A percentile compares a stretch with the other conserved stretches of the same genome.
phyloP scores from a whole-genome alignment of 2,329 filamentous ascomycete genomes.

The Fusarium miscanthi region DNA sequence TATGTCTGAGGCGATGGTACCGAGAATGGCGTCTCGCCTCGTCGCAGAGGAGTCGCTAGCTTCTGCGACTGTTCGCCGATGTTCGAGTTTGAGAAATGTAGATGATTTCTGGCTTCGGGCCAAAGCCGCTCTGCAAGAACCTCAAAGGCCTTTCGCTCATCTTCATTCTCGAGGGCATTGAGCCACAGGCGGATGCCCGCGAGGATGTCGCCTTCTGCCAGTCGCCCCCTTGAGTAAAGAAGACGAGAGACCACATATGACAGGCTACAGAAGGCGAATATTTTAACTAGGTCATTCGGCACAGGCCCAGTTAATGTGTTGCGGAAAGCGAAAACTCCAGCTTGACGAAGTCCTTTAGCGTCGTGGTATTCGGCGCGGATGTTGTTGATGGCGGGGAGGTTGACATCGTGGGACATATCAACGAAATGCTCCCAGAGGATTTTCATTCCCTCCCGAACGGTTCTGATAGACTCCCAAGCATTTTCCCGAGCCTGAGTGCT shows the following conservation, averaged over 20 bases:
- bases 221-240: not conserved
- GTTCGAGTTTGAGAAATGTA: slow-evolving; percentile 1
- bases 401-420: not conserved
- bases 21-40: not conserved
- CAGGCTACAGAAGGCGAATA: slow-evolving; percentile 38
- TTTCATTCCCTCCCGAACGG: slow-evolving; percentile 11
- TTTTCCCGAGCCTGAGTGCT: not conserved
- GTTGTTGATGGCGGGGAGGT: not conserved
- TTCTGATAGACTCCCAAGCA: slow-evolving; percentile 14
- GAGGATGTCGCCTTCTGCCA: slow-evolving; percentile 14
- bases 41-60: fast-evolving
- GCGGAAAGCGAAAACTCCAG: slow-evolving; percentile 34
- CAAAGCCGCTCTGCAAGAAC: slow-evolving; percentile 13
- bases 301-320: slow-evolving; percentile 12
- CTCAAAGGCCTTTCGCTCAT: slow-evolving; percentile 25
- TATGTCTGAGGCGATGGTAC: fast-evolving
- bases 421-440: slow-evolving; percentile 16
- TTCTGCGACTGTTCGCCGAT: not conserved
- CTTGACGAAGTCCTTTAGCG: slow-evolving; percentile 18
- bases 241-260: slow-evolving; percentile 35
- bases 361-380: slow-evolving; percentile 10
- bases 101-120: slow-evolving; percentile 25
- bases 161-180: slow-evolving; percentile 1
- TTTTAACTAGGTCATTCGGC: not conserved
- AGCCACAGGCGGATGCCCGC: slow-evolving; percentile 28